Conservation (phyloP, 2,329 filamentous ascomycete genomes). For the Spiromastix sp. region DNA sequence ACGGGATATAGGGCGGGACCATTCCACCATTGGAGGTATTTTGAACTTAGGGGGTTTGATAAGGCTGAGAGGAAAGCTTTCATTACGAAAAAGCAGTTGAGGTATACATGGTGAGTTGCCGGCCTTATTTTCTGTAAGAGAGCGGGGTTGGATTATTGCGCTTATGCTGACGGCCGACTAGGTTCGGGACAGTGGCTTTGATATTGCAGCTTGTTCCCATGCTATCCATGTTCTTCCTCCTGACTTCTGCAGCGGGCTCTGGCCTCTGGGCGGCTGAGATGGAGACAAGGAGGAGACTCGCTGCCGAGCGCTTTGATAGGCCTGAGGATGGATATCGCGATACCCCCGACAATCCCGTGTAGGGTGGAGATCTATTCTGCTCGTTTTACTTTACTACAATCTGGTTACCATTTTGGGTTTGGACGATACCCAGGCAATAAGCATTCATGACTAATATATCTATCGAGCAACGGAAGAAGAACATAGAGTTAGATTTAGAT, state of each 20-base stretch:
- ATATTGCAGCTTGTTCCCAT: conserved; percentile 78
- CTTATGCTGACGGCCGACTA: conserved; percentile 15
- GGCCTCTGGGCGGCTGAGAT: conserved; percentile 77
- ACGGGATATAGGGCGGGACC: conserved; percentile 83
- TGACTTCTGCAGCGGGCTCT: conserved; percentile 76
- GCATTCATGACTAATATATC: too few relatives aligned
- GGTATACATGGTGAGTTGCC: conserved; percentile 64
- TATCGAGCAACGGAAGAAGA: too few relatives aligned
- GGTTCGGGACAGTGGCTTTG: conserved; percentile 77
- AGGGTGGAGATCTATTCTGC: neutral
- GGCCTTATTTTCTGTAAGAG: too few relatives aligned
- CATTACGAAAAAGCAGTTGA: conserved; percentile 58
- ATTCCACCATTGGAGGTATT: conserved; percentile 85
- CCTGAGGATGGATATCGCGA: conserved; percentile 27
- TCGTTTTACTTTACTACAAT: conserved; percentile 3
- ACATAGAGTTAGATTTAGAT: too few relatives aligned
- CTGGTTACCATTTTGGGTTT: conserved; percentile 1
- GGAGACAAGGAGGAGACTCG: conserved; percentile 39
- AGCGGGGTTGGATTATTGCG: too few relatives aligned
- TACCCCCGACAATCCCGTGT: conserved; percentile 19
- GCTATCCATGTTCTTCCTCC: conserved; percentile 84
- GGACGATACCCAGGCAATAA: too few relatives aligned
- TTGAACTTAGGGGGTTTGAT: conserved; percentile 63
- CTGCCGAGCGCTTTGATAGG: conserved; percentile 8
- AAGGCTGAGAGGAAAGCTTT: conserved; percentile 65